Base-by-base conservation (phyloP, 352 stramenopile genomes). In the Pythium volutum region DNA sequence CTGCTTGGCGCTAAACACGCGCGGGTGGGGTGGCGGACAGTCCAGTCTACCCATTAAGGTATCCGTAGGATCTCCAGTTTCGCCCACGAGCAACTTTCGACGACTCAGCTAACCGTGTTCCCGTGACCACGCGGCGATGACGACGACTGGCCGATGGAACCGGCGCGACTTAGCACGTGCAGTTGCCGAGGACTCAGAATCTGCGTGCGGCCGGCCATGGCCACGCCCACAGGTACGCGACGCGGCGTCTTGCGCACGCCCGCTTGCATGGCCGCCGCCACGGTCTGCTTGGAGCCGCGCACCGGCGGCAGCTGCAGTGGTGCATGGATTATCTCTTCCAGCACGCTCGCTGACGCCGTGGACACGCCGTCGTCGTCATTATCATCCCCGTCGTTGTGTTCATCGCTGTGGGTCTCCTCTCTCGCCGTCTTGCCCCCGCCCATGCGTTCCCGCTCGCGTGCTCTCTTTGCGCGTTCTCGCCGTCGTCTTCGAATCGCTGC, bases 141-240 rank as follows among this genome's bases (percentile, higher is more conserved):
- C 31, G 31, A 36, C 8, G 31, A 8, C 31, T 36, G 31, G 1
- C 31, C 31, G 31, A 63, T 26, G 15, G 27, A 58, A 2, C 57
- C 59, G 23, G 50, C 50, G 41, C 55, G 50, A 26, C 48, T 49
- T n/a, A 64, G 22, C 20, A 69, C 55, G 25, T 55, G 64, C 20
- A 70, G 56, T n/a, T 73, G 66, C 29, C 66, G 59, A 26, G 66
- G 66, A 50, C 66, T 73, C 34, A 73, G 41, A 33, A 73, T 62
- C 53, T 73, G 66, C 49, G 49, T 59, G 55, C 66, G 66, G n/a
- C 60, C 66, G 36, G 66, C 66, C 26, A 50, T 58, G 41, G 61
- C 62, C 3, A 38, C 56, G 36, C 49, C 62, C 50, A 73, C 66
- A 20, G 66, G 66, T 27, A 34, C 39, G 23, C 66, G 66, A 10